phyloP scores from a whole-genome alignment of 306 rosid species.

The Castanospermum australe region DNA sequence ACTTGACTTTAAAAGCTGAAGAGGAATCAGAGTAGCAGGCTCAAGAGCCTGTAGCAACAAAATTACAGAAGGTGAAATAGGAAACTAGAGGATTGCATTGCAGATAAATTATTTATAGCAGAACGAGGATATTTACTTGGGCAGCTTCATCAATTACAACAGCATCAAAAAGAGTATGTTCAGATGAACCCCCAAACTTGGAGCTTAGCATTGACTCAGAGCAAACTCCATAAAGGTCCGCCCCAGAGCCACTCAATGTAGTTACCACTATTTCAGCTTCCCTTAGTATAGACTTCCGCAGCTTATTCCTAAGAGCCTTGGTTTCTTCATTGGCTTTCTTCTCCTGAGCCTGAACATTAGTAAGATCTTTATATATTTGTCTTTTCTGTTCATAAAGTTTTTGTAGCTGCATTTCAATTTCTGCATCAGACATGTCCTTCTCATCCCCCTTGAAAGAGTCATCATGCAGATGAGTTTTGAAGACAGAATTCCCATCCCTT shows the following conservation, averaged over 20 bases:
- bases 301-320: conserved; percentile 61
- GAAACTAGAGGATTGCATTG: conserved; percentile 23
- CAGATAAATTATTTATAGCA: conserved; percentile 20
- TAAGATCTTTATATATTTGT: conserved; percentile 81
- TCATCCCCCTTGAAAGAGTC: conserved; percentile 46
- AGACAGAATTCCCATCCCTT: conserved; percentile 58
- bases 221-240: conserved; percentile 88
- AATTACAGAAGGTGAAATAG: conserved; percentile 22
- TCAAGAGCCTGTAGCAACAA: conserved; percentile 76
- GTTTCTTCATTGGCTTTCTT: conserved; percentile 79
- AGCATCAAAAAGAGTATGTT: conserved; percentile 85
- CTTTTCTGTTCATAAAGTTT: conserved; percentile 88
- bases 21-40: conserved; percentile 96
- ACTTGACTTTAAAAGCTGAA: conserved; percentile 85
- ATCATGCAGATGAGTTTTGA: conserved; percentile 42
- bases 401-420: conserved; percentile 58
- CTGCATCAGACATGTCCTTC: conserved; percentile 64
- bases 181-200: conserved; percentile 81
- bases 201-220: conserved; percentile 70
- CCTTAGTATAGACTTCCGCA: conserved; percentile 85
- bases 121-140: conserved; percentile 56
- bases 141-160: conserved; percentile 97
- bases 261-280: conserved; percentile 93
- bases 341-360: conserved; percentile 72
- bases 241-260: conserved; percentile 94